These are phyloP conservation scores for Tardiomyces depauwii DNA, from an alignment of 1,139 yeast genomes.

Conservation along the genomic window DNA sequence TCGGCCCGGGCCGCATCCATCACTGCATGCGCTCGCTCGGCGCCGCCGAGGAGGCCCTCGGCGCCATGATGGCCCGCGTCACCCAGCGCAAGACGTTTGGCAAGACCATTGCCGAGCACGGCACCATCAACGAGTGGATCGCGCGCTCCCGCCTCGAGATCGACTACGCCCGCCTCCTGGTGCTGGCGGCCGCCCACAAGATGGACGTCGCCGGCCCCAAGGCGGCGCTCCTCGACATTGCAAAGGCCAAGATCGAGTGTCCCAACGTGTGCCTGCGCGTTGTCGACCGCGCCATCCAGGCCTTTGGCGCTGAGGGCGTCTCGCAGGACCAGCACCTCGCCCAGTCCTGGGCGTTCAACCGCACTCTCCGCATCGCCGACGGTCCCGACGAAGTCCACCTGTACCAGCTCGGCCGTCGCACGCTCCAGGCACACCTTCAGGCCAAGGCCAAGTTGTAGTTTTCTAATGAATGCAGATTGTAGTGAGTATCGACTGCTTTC, in stretches of 20 bases:
- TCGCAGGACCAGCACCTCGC: conserved; percentile 54
- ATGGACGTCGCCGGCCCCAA: conserved; percentile 50
- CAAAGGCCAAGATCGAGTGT: conserved; percentile 59
- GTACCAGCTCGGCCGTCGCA: conserved; percentile 43
- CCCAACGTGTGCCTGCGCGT: conserved; percentile 46
- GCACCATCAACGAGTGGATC: conserved; percentile 38
- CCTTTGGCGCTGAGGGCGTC: conserved; percentile 62
- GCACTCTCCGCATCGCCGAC: conserved; percentile 60
- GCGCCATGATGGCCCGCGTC: conserved; percentile 44
- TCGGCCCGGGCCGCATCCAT: conserved; percentile 67
- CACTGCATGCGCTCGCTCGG: conserved; percentile 68
- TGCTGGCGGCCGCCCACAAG: conserved; percentile 55
- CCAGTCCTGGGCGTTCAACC: conserved; percentile 40
- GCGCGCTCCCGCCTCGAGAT: conserved; percentile 52
- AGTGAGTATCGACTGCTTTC: no score
- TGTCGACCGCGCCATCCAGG: conserved; percentile 58
- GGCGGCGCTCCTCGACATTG: conserved; percentile 46
- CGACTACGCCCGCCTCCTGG: conserved; percentile 46
- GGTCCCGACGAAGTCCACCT: conserved; percentile 71
- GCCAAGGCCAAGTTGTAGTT: conserved; percentile 1
- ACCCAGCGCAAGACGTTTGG: conserved; percentile 47
- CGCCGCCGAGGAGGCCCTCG: conserved; percentile 50
- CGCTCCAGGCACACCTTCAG: conserved; percentile 20
- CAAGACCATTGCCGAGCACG: conserved; percentile 41
- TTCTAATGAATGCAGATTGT: neutral